A percentile compares a stretch with the other conserved stretches of the same genome.
phyloP scores from a whole-genome alignment of 2,329 filamentous ascomycete species.

The Fusarium nematophilum region DNA sequence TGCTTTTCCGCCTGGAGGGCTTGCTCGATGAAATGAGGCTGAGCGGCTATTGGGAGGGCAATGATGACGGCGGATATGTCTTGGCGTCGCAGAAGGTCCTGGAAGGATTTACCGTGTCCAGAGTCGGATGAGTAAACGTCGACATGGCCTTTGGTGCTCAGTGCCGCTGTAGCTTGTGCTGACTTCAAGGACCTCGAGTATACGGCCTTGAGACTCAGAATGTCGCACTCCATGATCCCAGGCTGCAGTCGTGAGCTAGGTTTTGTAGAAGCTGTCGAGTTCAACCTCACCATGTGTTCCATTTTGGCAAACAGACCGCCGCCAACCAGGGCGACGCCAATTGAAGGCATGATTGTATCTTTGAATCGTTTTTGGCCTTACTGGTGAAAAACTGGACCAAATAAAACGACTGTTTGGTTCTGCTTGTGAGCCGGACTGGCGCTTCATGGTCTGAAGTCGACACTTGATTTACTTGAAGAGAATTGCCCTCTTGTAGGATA shows the following conservation, averaged over 20 bases:
- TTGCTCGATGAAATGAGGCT: not conserved
- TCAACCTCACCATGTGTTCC: conserved; percentile 8
- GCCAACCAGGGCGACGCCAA: too few species aligned
- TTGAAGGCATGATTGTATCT: too few species aligned
- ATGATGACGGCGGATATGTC: not conserved
- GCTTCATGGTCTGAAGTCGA: too few species aligned
- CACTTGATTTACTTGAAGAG: too few species aligned
- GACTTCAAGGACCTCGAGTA: not conserved
- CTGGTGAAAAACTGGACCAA: too few species aligned
- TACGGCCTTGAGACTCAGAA: not conserved
- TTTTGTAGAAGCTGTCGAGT: accelerated
- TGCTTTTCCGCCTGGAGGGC: not conserved
- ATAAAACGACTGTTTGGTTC: too few species aligned
- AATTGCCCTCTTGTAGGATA: too few species aligned
- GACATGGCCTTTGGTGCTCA: not conserved
- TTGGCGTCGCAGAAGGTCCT: not conserved
- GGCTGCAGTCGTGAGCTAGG: not conserved
- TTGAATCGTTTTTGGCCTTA: too few species aligned
- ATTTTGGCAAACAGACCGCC: conserved; percentile 2
- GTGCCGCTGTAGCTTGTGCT: not conserved
- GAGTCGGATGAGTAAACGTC: not conserved
- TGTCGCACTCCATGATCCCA: not conserved
- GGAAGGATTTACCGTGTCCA: not conserved
- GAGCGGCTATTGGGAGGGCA: not conserved
- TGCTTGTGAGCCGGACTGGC: too few species aligned